Conservation (phyloP, 768 basidiomycete species). For the Termitomyces titanicus region DNA sequence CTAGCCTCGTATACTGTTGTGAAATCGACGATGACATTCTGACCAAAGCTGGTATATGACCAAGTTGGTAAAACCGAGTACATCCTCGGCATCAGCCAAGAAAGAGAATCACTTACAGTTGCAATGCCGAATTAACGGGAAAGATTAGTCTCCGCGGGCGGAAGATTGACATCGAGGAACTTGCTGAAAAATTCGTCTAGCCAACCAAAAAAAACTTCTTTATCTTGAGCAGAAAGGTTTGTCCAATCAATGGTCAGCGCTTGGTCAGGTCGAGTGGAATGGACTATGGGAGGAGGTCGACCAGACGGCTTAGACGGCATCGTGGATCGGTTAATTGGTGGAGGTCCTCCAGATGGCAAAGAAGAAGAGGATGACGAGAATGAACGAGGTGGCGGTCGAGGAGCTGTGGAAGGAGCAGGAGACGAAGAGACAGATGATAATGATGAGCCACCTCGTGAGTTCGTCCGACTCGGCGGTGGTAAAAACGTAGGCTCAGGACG, state of each 20-base stretch:
- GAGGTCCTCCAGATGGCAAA: constrained; percentile 19
- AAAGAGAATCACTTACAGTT: neutral
- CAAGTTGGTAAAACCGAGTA: neutral
- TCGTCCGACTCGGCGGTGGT: constrained; percentile 18
- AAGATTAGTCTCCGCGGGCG: neutral
- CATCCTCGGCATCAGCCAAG: neutral
- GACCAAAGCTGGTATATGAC: neutral
- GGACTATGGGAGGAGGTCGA: constrained; percentile 30
- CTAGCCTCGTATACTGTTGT: neutral
- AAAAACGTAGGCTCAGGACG: constrained; percentile 23
- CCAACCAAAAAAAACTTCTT: constrained; percentile 72
- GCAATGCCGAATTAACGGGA: neutral
- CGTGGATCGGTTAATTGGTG: constrained; percentile 28
- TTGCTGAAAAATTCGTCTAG: constrained; percentile 77
- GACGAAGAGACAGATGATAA: constrained; percentile 14
- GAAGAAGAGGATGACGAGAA: constrained; percentile 1
- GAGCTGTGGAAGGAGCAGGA: constrained; percentile 6
- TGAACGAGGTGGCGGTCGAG: constrained; percentile 16
- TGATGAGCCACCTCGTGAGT: constrained; percentile 7
- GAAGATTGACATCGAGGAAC: constrained; percentile 28
- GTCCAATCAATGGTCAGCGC: constrained; percentile 56
- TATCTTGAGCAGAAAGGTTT: constrained; percentile 64
- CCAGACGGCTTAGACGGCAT: neutral
- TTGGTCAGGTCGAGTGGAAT: constrained; percentile 27
- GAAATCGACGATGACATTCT: neutral